Base-by-base conservation (phyloP, 1,284 basidiomycete genomes). In the Cryptococcus wingfieldii region DNA sequence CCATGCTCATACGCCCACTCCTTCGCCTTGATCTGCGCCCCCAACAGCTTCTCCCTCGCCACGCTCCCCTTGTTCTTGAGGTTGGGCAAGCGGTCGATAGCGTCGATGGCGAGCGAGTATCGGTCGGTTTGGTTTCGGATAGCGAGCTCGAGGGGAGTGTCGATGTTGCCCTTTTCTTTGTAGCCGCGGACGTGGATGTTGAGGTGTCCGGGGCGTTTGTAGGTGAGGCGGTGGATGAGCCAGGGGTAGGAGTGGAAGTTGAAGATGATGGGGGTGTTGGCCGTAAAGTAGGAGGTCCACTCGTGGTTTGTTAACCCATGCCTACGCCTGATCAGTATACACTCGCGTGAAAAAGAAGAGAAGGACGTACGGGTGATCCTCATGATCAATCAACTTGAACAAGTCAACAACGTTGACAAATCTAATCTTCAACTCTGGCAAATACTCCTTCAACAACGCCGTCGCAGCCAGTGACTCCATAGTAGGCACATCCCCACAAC, bases 391-490 rank as follows among this genome's bases (percentile, higher is more conserved):
- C 45, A 93, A 81, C 58, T 90, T 85, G 84, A 93, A 89, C n/a
- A 77, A 57, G 51, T 79, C 77, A 23, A 86, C 87, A 50, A 90
- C 86, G 62, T 90, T 90, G 52, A 90, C 84, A 52, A 90, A 86
- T 23, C 88, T 84, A n/a, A 89, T 86, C 44, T 88, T 84, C 47
- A 90, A 79, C 2, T 80, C 77, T 85, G 84, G 68, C 88, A 91
- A 47, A 44, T 81, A 74, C 63, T 83, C 81, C 58, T 84, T 83
- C 14, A 89, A 82, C 23, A 90, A 79, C 1, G 84, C 84, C 0
- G 86, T 84, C 0, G 88, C 88, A 2, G 88, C 75, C 46, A 81
- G 66, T 6, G 77, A 74, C 59, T 80, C 79, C 54, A 67, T 65
- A 0, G 79, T 80, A 3, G 78, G 70, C 53, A 79, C 79, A 56